Base-by-base conservation (phyloP, 257 asterid species). In the Scutellaria minor region DNA sequence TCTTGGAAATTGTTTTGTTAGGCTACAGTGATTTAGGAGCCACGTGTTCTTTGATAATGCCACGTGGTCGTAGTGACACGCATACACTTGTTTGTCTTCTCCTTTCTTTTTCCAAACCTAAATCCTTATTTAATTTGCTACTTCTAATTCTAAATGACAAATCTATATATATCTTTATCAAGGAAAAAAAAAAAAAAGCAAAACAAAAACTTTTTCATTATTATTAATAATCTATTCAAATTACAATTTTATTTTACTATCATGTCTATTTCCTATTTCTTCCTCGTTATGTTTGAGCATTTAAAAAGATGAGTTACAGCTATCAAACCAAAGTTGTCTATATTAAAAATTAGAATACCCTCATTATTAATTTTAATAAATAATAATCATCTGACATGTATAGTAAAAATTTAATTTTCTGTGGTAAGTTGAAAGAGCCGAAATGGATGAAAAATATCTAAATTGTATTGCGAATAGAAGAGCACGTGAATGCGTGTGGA, bases 401-500 rank as follows among this genome's bases (percentile, higher is more conserved):
- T 31, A 31, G 3, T 31, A 31, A 31, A 1, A 31, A 31, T 31
- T 31, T 31, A 31, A 31, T 31, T 24, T 24, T 0, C 18, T 18
- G 18, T n/a, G 18, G 18, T 18, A 18, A 18, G 18, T 18, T 18
- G 18, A 18, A 18, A 18, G 18, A 18, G 18, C 18, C 18, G 18
- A 18, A 18, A 18, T 18, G 18, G 27, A 24, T 24, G 27, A 2
- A 24, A 31, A 31, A 31, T 31, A 31, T 31, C 5, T 2, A 31
- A 31, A 31, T 31, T 31, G 5, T 31, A 31, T 2, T 2, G 37
- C 5, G 37, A 31, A 31, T 3, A 31, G 5, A 51, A 0, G 11
- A 10, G 18, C 78, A 74, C 62, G 60, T 65, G 78, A 74, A 55
- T 7, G 47, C 61, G 78, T 45, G 67, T 74, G 72, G 72, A 53